Evolutionary conservation across 192 early-diverging fungal species (phyloP).

Genomic region (Cetraspora pellucida): DNA sequence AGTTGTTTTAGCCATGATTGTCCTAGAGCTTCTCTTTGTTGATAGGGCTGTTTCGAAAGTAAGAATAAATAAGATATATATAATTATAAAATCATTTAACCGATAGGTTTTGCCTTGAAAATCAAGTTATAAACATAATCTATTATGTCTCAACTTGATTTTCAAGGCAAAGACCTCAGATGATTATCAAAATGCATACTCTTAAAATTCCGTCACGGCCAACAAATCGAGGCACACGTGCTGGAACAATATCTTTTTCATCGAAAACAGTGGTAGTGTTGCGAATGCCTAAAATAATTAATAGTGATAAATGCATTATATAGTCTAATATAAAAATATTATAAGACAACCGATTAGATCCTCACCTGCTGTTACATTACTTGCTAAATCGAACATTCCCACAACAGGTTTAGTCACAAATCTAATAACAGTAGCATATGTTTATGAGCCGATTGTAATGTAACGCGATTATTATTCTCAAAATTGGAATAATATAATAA

Average conservation of each 20-base stretch:
- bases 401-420: conserved; percentile 94
- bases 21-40: conserved; percentile 78
- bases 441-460: neutral
- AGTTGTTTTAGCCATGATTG: conserved; percentile 84
- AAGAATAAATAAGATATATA: neutral
- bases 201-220: conserved; percentile 82
- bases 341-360: too few species aligned
- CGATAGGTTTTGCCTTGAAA: neutral
- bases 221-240: conserved; percentile 83
- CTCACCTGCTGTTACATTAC: conserved; percentile 85
- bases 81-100: neutral
- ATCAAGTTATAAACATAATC: too few species aligned
- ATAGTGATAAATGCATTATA: too few species aligned
- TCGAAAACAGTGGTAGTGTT: conserved; percentile 92
- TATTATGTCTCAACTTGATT: neutral
- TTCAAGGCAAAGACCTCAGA: neutral
- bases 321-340: too few species aligned
- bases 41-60: conserved; percentile 54
- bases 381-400: conserved; percentile 93
- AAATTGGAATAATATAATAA: conserved; percentile 8
- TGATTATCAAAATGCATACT: conserved; percentile 41
- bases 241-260: conserved; percentile 80
- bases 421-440: conserved; percentile 37
- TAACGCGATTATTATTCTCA: neutral
- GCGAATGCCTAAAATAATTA: conserved; percentile 63